Base-by-base conservation (phyloP, 2,329 filamentous ascomycete genomes). In the Kalaharituber pfeilii region DNA sequence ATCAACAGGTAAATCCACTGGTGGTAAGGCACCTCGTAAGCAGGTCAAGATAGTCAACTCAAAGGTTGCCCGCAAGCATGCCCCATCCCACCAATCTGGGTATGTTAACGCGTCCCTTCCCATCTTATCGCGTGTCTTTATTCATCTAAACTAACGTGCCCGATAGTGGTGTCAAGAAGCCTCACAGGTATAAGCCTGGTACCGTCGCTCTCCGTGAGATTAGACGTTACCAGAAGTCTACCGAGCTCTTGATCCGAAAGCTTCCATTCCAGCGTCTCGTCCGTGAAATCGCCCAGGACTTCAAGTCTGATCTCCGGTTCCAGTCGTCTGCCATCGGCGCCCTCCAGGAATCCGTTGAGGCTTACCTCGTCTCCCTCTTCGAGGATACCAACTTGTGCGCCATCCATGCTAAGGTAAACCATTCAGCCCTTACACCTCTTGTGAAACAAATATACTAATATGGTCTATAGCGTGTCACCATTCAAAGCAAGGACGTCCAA, bases 41-140 rank as follows among this genome's bases (percentile, higher is more conserved):
- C 88, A 95, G 81, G 87, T 96, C 69, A 47, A 47, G 42, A 4
- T 4, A 8, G 18, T 22, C 22, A 89, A 89, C 67, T 94, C 88
- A 78, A 95, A 95, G 85, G 91, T 89, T 65, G 89, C 91, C 68
- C 88, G 91, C 77, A 98, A 98, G 82, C 87, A 83, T 67, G 89
- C 91, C 59, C 91, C 91, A 66, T 94, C 87, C 61, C 22, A 96
- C 91, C 71, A 91, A 89, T 53, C 58, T 56, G 60, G 53, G 59
- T 60, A 56, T 59, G 59, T 56, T 18, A 20, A 47, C 45, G 28
- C 30, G 33, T 52, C 36, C 29, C 36, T 56, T 49, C 33, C 28
- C 13, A 30, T 28, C 47, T 45, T n/a, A 51, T 39, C n/a, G 24
- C 15, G 9, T 49, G 24, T n/a, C 24, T 28, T 51, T 8, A 44